A percentile compares a stretch with the other conserved stretches of the same genome.
Conservation (phyloP, 1,284 basidiomycete genomes). For the Chiua sp. region DNA sequence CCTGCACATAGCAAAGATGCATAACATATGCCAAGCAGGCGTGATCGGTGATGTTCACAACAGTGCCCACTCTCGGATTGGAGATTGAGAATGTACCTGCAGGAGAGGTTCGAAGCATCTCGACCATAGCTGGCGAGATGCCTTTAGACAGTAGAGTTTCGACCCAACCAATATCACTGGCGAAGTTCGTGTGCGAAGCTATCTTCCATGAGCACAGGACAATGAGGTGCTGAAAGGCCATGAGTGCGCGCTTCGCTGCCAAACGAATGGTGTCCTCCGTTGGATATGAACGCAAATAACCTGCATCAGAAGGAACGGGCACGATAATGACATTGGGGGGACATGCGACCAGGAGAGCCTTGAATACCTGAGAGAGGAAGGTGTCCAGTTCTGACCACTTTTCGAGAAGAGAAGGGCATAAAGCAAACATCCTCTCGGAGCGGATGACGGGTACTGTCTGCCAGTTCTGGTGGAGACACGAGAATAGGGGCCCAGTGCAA, state of each 20-base stretch:
- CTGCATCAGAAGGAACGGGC: neutral
- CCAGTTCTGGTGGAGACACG: neutral
- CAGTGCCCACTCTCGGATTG: neutral
- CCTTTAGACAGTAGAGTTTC: neutral
- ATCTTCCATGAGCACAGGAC: neutral
- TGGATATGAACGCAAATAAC: neutral
- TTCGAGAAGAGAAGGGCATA: neutral
- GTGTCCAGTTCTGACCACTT: neutral
- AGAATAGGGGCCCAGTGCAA: neutral
- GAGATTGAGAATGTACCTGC: neutral
- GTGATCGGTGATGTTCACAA: neutral
- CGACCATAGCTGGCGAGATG: neutral
- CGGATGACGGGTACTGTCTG: neutral
- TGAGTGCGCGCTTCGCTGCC: neutral
- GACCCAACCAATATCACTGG: neutral
- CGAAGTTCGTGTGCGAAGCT: neutral
- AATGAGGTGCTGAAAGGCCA: neutral
- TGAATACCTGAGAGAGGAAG: neutral
- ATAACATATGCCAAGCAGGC: neutral
- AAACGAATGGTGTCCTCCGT: neutral
- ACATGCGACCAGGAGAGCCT: neutral
- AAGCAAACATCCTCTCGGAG: neutral
- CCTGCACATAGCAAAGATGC: neutral
- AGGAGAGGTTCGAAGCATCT: neutral
- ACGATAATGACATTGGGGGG: neutral